A percentile compares a stretch with the other conserved stretches of the same genome.
These are phyloP conservation scores for Phylloporus rhodoxanthus DNA, from an alignment of 768 basidiomycete genomes.

Conservation along the genomic window DNA sequence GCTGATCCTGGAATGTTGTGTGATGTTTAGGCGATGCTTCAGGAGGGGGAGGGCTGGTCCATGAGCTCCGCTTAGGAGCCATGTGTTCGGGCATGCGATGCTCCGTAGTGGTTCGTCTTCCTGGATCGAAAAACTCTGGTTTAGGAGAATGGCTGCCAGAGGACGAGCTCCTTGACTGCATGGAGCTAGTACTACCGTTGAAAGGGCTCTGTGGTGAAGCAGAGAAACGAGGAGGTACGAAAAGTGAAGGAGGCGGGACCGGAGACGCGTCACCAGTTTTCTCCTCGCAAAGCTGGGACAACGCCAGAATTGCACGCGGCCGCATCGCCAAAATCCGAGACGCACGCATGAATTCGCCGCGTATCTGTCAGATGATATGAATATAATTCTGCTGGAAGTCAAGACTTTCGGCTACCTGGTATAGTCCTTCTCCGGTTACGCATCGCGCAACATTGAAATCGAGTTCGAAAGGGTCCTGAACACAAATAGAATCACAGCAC, in stretches of 20 bases:
- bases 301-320: slow-evolving; percentile 72
- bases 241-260: slow-evolving; percentile 36
- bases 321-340: slow-evolving; percentile 75
- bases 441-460: slow-evolving; percentile 96
- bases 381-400: background rate
- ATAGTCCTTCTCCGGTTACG: slow-evolving; percentile 93
- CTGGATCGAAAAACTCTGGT: slow-evolving; percentile 42
- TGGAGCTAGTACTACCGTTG: slow-evolving; percentile 56
- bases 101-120: slow-evolving; percentile 28
- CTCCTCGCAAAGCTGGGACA: slow-evolving; percentile 90
- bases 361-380: slow-evolving; percentile 60
- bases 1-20: slow-evolving; percentile 58
- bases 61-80: slow-evolving; percentile 74
- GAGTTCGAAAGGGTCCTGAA: slow-evolving; percentile 92
- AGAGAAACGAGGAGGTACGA: slow-evolving; percentile 42
- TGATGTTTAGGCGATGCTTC: slow-evolving; percentile 66
- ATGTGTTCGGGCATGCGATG: slow-evolving; percentile 57
- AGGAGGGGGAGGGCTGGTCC: slow-evolving; percentile 81
- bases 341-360: slow-evolving; percentile 97
- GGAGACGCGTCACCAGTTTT: slow-evolving; percentile 48
- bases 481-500: background rate
- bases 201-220: slow-evolving; percentile 67
- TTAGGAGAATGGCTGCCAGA: slow-evolving; percentile 50
- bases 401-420: slow-evolving; percentile 52
- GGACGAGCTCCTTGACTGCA: slow-evolving; percentile 42